A percentile compares a stretch with the other conserved stretches of the same genome.
phyloP scores from a whole-genome alignment of 169 alveolate species.

The Eimeria falciformis region DNA sequence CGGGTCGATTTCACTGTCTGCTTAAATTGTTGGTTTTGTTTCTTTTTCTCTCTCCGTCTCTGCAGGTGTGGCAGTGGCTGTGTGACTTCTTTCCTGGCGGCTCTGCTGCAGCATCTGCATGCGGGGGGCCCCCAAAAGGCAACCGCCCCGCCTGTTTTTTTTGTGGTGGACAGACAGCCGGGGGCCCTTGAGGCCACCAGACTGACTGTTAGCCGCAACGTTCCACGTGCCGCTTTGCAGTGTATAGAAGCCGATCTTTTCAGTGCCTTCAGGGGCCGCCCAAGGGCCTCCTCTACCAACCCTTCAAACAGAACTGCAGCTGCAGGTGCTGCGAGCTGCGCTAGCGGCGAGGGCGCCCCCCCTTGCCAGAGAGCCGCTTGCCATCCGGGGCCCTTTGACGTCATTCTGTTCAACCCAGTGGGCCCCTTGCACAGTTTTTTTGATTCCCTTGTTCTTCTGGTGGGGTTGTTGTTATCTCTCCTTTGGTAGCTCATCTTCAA shows the following conservation, averaged over 20 bases:
- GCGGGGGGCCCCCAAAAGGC: not conserved
- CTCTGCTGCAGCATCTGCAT: not conserved
- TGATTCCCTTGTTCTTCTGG: not conserved
- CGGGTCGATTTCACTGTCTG: not conserved
- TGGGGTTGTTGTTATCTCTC: not conserved
- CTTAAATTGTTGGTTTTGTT: not conserved
- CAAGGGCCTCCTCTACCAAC: no score
- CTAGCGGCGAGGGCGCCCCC: no score
- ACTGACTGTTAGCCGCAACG: not conserved
- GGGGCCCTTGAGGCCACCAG: not conserved
- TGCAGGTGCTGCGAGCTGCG: no score
- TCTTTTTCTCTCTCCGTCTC: not conserved
- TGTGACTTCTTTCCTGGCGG: not conserved
- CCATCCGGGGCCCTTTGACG: slow-evolving; percentile 1
- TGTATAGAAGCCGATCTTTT: not conserved
- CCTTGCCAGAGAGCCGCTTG: no score
- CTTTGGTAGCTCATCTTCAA: not conserved
- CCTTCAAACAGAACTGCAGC: no score
- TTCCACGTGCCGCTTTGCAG: not conserved
- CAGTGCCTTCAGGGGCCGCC: slow-evolving; percentile 22
- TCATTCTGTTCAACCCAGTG: slow-evolving; percentile 6
- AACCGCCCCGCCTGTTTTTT: not conserved
- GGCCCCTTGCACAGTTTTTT: not conserved
- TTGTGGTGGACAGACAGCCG: not conserved
- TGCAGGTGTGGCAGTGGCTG: slow-evolving; percentile 49